Base-by-base conservation (phyloP, 345 rosid species). In the Toxicodendron radicans region DNA sequence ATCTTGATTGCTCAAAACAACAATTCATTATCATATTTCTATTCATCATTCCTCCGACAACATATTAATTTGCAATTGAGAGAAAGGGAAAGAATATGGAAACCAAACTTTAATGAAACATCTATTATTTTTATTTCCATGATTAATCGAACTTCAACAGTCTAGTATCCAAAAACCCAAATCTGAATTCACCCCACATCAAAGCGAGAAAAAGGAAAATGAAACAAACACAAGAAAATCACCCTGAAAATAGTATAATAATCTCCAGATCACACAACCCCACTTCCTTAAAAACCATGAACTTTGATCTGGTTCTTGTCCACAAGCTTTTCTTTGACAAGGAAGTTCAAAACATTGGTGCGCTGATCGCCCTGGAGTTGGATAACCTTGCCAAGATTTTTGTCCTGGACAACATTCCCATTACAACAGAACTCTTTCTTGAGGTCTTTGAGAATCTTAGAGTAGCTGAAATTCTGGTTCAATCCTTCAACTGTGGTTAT, bases 331-430 rank as follows among this genome's bases (percentile, higher is more conserved):
- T 83, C 73, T 59, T 87, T 88, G 60, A 87, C 73, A 54, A 93
- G 92, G 68, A 93, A 94, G 0, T 87, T 85, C 23, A 89, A 81
- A 1, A 88, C 94, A 30, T 95, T 95, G 86, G 86, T 88, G 76
- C 97, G 82, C 80, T 93, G 99, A 79, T 95, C 97, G 46, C 97
- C 97, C 65, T 95, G 99, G n/a, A 95, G 95, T 72, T 94, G 99
- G 61, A 94, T 91, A 72, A 95, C 87, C 83, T 95, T 93, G 21
- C 99, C 98, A 0, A 92, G 85, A 49, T 82, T 92, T 64, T 89
- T 91, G 86, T 92, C 95, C 51, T 90, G 88, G 61, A 95, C 97
- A 21, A 95, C 97, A 73, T 89, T 91, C 16, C 97, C 97, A 72
- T 92, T 92, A 78, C 98, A 94, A 63, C 98, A 91, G 70, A 94